Conservation (phyloP, 1,284 basidiomycete species). For the Trametes versicolor region DNA sequence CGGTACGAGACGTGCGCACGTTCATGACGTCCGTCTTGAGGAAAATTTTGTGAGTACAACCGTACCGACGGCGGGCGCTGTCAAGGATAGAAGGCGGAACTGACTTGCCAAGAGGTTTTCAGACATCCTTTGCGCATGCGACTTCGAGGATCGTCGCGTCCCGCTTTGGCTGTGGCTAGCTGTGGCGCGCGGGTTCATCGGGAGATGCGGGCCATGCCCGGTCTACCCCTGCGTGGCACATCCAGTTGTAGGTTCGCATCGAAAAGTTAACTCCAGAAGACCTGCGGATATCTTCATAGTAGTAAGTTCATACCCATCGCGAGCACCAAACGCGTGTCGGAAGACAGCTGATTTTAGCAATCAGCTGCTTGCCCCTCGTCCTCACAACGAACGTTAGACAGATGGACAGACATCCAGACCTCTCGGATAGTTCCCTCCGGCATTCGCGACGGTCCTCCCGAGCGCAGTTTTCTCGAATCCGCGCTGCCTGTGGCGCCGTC, state of each 20-base stretch:
- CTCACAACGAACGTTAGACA: neutral
- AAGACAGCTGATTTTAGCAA: no score
- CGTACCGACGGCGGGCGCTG: neutral
- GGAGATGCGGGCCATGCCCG: neutral
- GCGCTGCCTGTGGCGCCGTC: neutral
- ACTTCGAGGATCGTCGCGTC: constrained; percentile 22
- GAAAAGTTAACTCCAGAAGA: no score
- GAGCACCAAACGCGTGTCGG: no score
- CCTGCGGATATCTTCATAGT: no score
- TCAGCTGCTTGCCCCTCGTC: no score
- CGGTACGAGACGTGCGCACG: no score
- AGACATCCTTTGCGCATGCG: neutral
- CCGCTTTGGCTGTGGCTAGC: neutral
- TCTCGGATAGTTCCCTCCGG: neutral
- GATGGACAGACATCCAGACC: neutral
- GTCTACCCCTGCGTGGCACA: neutral
- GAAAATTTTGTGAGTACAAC: neutral
- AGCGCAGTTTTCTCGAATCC: constrained; percentile 18
- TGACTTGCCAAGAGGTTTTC: constrained; percentile 2
- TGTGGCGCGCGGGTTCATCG: neutral
- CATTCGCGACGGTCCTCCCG: constrained; percentile 16
- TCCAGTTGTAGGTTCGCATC: no score
- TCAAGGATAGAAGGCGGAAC: neutral
- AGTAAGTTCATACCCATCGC: no score
- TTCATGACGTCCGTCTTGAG: no score